Evolutionary conservation across 495 filamentous ascomycete genomes (phyloP), one percentile per base, ranked within the genome.

Genomic region (Emericellopsis terricola): DNA sequence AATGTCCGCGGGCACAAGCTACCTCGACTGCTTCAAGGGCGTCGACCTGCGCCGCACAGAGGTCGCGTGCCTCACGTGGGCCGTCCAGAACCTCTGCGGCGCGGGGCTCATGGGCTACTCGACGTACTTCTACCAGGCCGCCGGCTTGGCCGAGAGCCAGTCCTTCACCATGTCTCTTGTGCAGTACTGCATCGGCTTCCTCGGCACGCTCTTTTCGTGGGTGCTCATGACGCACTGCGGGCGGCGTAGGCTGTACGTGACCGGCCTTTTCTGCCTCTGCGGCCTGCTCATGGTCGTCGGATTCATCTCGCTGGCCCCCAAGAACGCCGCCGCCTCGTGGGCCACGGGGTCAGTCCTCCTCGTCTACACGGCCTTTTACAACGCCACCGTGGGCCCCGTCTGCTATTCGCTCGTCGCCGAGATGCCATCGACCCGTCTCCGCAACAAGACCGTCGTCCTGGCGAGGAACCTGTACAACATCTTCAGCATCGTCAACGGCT

Each of bases 21-120:
- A 77, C 36, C 17, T 68, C 9, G 73, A 78, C 37, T 74, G 74
- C 47, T 78, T 79, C 56, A 65, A 57, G 38, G 71, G 73, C 15
- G 62, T 60, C 17, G 69, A 81, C 40, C 51, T 65, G 16, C 65
- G 71, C 28, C 73, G 76, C 15, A 81, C 76, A 0, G 70, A 73
- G 42, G 73, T 76, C 37, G 63, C 65, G 36, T 71, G 64, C 40
- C 61, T 73, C 50, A 56, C 62, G 33, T 79, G 73, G 63, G 65
- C 65, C n/a, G 71, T 76, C 17, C 77, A 82, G 49, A 71, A 69
- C 28, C 51, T 80, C 2, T 66, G 62, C 32, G 77, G 77, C 17
- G 72, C 69, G 39, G 62, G 64, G 3, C 76, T 82, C 44, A 69
- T 64, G 35, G 73, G 74, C 38, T 78, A 71, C 39, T 69, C 68